Evolutionary conservation across 768 basidiomycete species (phyloP), one percentile per base, ranked within the genome.

Genomic region (Auriscalpium orientale): DNA sequence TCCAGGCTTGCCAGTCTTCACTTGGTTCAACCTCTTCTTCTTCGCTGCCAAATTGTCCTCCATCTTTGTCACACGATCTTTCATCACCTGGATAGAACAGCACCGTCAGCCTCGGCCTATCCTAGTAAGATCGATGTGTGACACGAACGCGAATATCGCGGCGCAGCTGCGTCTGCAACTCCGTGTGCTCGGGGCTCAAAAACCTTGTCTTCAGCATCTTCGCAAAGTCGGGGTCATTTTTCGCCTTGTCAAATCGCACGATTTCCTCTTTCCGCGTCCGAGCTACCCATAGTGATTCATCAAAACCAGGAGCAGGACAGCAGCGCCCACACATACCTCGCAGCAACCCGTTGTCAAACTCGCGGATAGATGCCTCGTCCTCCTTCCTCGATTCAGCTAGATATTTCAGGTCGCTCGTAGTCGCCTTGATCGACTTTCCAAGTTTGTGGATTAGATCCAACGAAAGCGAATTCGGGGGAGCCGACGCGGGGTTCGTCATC

Each of bases 211-310:
- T 79, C 22, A 72, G 69, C 65, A 70, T 77, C 22, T 73, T 76
- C 10, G 68, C 73, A 67, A 95, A 91, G 54, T 87, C 87, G 3
- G 82, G 78, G 65, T 98, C 93, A 34, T 77, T 78, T 57, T 83
- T 82, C 1, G 92, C 93, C 62, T 81, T 83, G 54, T 84, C 77
- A 68, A 91, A 94, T 5, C 91, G 82, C 16, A 76, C 74, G 22
- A 91, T 87, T 65, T 97, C 93, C 66, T 94, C 92, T 61, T 80
- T 80, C 60, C 89, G 83, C 57, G 89, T 90, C 50, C 82, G 83
- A 43, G 85, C 94, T 95, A 64, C 43, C 46, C 44, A 47, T 47
- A 49, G 33, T 56, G 20, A 33, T 44, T 55, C 44, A 58, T 52
- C 22, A 54, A 33, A 11, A 20, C 40, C 20, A 28, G 50, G 53